phyloP scores from a whole-genome alignment of 495 filamentous ascomycete species.

The Clohesyomyces aquaticus region DNA sequence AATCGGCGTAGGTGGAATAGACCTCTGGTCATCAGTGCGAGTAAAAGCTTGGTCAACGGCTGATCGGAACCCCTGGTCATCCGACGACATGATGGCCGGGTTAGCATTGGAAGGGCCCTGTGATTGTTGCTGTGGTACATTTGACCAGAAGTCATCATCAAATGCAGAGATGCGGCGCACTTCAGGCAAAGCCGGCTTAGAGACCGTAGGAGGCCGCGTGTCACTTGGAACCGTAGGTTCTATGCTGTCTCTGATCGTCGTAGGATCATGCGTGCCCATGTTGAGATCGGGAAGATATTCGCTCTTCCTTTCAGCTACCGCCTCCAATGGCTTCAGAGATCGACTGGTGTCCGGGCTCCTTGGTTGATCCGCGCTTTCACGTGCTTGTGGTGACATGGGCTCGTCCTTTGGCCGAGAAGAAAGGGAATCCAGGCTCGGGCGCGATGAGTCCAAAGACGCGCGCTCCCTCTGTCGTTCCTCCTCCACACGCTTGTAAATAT shows the following conservation, averaged over 20 bases:
- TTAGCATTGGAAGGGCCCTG: background rate
- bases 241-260: background rate
- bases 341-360: constrained; percentile 40
- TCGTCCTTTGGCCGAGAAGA: constrained; percentile 22
- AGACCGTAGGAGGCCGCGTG: too few species aligned
- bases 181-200: constrained; percentile 23
- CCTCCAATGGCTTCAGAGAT: constrained; percentile 49
- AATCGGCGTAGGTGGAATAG: constrained; percentile 60
- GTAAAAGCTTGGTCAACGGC: constrained; percentile 74
- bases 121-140: constrained; percentile 9
- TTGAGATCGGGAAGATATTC: constrained; percentile 52
- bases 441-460: constrained; percentile 56
- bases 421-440: constrained; percentile 46
- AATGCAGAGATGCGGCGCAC: constrained; percentile 36
- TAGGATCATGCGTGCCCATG: constrained; percentile 2
- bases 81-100: constrained; percentile 48
- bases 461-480: constrained; percentile 66
- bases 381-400: constrained; percentile 21
- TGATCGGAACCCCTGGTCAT: constrained; percentile 67
- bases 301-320: constrained; percentile 62
- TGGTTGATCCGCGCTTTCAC: constrained; percentile 31
- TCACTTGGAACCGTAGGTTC: background rate
- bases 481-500: constrained; percentile 75
- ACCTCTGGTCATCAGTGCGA: constrained; percentile 47
- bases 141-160: constrained; percentile 41